A percentile compares a stretch with the other conserved stretches of the same genome.
Conservation (phyloP, 768 basidiomycete species). For the Podaxis mareebaensis region DNA sequence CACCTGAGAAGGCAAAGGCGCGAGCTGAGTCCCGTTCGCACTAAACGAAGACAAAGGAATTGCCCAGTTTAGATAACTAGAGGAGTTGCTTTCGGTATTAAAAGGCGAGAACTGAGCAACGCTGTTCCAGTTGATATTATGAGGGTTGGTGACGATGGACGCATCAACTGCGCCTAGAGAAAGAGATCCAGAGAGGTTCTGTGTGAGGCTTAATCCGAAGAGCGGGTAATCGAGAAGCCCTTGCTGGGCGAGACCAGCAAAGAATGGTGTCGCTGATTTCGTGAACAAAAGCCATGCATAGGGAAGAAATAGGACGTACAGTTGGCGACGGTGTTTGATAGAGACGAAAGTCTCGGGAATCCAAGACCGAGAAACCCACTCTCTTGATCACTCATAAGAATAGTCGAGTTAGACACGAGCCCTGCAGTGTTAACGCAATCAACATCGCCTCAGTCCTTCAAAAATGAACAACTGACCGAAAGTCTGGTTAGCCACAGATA, state of each 20-base stretch:
- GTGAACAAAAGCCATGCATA: slow-evolving; percentile 7
- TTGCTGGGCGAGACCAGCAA: slow-evolving; percentile 58
- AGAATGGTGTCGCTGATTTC: slow-evolving; percentile 65
- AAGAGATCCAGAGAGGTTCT: slow-evolving; percentile 60
- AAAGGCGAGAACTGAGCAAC: slow-evolving; percentile 76
- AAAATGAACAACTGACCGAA: slow-evolving; percentile 51
- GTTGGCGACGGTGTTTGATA: slow-evolving; percentile 44
- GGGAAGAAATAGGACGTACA: slow-evolving; percentile 33
- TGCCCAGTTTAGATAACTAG: slow-evolving; percentile 78
- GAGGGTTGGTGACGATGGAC: slow-evolving; percentile 61
- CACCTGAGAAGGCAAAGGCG: slow-evolving; percentile 66
- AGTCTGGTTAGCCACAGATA: slow-evolving; percentile 60
- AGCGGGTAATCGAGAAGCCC: slow-evolving; percentile 73
- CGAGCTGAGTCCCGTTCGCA: slow-evolving; percentile 56
- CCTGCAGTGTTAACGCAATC: slow-evolving; percentile 36
- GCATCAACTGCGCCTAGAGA: slow-evolving; percentile 77
- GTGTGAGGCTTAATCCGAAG: slow-evolving; percentile 69
- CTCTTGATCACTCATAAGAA: slow-evolving; percentile 59
- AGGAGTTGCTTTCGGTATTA: slow-evolving; percentile 51
- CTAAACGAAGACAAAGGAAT: slow-evolving; percentile 58
- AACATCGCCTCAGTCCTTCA: slow-evolving; percentile 1
- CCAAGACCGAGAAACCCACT: slow-evolving; percentile 79
- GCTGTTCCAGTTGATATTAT: slow-evolving; percentile 68
- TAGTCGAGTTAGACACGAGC: slow-evolving; percentile 60
- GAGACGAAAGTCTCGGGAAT: slow-evolving; percentile 70